These are phyloP conservation scores for Apiotrichum siamense DNA, from an alignment of 1,284 basidiomycete species.

Conservation along the genomic window DNA sequence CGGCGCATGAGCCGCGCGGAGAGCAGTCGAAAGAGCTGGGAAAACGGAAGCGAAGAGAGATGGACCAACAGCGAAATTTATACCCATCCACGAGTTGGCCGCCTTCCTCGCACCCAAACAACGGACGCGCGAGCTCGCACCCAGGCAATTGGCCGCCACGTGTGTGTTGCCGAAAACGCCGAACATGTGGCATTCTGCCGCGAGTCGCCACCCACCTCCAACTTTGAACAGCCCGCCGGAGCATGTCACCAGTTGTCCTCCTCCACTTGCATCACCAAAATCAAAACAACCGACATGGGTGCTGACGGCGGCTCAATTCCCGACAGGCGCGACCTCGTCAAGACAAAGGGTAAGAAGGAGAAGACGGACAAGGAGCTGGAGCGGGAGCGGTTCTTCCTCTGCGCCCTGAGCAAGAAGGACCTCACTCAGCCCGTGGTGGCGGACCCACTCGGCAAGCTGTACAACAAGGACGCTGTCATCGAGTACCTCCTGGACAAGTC, in stretches of 20 bases:
- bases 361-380: conserved; percentile 77
- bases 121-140: too few relatives aligned
- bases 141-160: too few relatives aligned
- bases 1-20: conserved; percentile 3
- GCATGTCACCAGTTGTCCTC: neutral
- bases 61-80: neutral
- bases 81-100: too few relatives aligned
- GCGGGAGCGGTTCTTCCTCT: conserved; percentile 80
- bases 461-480: conserved; percentile 86
- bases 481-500: conserved; percentile 75
- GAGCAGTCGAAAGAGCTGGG: neutral
- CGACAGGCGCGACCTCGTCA: conserved; percentile 46
- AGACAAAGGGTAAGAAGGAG: conserved; percentile 48
- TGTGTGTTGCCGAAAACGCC: too few relatives aligned
- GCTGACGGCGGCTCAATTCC: conserved; percentile 48
- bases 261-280: neutral
- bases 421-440: conserved; percentile 79
- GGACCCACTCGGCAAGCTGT: conserved; percentile 81
- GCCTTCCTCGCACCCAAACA: too few relatives aligned
- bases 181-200: too few relatives aligned
- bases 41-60: neutral
- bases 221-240: too few relatives aligned
- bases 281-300: conserved; percentile 29
- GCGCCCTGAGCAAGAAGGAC: conserved; percentile 85
- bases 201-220: too few relatives aligned